phyloP scores from a whole-genome alignment of 139 green algal species.

The Edaphochlamys debaryana region DNA sequence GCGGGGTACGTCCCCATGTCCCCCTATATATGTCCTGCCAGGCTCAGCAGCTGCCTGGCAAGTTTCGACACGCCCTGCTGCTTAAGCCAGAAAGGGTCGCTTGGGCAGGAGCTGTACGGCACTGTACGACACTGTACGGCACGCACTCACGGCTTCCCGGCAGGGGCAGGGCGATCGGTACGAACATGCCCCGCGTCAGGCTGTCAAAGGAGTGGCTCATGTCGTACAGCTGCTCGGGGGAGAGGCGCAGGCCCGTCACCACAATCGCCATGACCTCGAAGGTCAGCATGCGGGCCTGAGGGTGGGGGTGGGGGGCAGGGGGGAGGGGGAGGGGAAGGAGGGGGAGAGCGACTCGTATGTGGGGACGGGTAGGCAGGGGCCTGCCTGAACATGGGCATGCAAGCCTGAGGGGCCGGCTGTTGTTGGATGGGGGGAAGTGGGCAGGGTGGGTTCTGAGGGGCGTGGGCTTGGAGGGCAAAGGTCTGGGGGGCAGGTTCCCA shows the following conservation, averaged over 20 bases:
- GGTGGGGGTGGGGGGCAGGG: not conserved
- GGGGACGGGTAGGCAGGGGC: too few species aligned
- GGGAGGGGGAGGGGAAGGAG: too few species aligned
- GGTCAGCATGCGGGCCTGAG: slow-evolving; percentile 10
- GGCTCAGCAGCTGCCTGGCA: not conserved
- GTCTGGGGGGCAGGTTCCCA: too few species aligned
- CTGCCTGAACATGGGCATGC: too few species aligned
- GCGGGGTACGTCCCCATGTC: not conserved
- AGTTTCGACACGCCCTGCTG: not conserved
- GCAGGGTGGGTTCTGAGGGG: too few species aligned
- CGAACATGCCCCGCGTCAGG: not conserved
- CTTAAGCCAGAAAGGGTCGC: too few species aligned
- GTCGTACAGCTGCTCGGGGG: not conserved
- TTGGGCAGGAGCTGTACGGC: too few species aligned
- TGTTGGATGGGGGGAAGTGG: too few species aligned
- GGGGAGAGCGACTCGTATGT: too few species aligned
- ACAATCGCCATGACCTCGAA: slow-evolving; percentile 20
- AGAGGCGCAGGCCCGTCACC: not conserved
- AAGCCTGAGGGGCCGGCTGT: too few species aligned
- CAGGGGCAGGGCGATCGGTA: not conserved
- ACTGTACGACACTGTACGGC: not conserved
- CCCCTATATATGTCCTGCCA: not conserved
- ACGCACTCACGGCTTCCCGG: not conserved
- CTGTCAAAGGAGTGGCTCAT: not conserved
- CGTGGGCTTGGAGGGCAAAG: too few species aligned